Conservation (phyloP, 768 basidiomycete genomes). For the Pisolithus albus region DNA sequence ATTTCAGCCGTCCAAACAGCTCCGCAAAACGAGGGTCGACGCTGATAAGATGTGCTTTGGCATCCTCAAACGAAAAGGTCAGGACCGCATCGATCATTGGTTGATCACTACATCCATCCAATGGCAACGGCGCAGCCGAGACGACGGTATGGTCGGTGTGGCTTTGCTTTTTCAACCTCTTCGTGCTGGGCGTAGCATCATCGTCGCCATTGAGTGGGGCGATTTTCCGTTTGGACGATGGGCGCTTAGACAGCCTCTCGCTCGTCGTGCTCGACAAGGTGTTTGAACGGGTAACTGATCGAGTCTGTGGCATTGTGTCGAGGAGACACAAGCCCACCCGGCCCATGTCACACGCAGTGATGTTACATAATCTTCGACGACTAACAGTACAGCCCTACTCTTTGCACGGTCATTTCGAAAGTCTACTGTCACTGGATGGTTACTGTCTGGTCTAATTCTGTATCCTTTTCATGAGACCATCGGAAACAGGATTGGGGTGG, state of each 20-base stretch:
- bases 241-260: background rate
- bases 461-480: background rate
- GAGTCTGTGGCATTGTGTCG: background rate
- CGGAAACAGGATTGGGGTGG: no score
- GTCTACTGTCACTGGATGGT: background rate
- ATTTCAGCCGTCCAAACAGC: slow-evolving; percentile 57
- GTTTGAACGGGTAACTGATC: background rate
- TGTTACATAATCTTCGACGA: no score
- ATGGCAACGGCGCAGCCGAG: slow-evolving; percentile 2
- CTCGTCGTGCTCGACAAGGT: background rate
- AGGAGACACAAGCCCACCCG: background rate
- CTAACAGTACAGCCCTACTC: background rate
- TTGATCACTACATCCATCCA: slow-evolving; percentile 2
- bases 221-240: background rate
- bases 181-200: background rate
- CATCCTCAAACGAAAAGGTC: slow-evolving; percentile 71
- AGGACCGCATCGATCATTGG: slow-evolving; percentile 61
- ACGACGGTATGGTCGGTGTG: background rate
- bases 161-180: background rate
- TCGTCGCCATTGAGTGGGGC: background rate
- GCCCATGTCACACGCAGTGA: no score
- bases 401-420: background rate
- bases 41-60: slow-evolving; percentile 60
- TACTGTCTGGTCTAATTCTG: background rate
- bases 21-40: slow-evolving; percentile 66